Base-by-base conservation (phyloP, 495 filamentous ascomycete species). In the Lasiosphaeris hirsuta region DNA sequence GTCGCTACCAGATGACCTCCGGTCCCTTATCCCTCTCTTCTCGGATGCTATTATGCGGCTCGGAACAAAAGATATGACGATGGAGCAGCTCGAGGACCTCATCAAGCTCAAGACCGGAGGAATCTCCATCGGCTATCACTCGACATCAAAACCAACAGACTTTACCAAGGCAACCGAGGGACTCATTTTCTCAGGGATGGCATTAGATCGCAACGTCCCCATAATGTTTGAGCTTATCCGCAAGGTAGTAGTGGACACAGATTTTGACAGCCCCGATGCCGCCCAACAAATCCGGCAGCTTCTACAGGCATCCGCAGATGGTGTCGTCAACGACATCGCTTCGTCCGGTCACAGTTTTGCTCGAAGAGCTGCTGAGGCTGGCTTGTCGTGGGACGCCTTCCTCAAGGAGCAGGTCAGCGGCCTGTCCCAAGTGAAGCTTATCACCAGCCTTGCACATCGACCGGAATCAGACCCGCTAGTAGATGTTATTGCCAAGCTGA, bases 31-130 rank as follows among this genome's bases (percentile, higher is more conserved):
- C 62, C 95, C 94, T 1, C 73, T 98, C 10, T 98, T 97, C 68
- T 90, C 89, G 36, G 91, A 96, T 68, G 86, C 89, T 9, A 86
- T 98, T 39, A 90, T 96, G 87, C 85, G 94, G 30, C 77, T 98
- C 11, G 94, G 94, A 19, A 97, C 94, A 9, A 86, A 86, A 52
- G 82, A 86, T 55, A 87, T 85, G 76, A 84, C 88, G 0, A 96
- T 96, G 90, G 95, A 96, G 69, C 83, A 97, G 67, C 81, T 96
- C 41, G 94, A 98, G 69, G 94, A 97, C 68, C 73, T 90, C 40
- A 97, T 97, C 65, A 97, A 96, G 64, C 77, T 97, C 10, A 96
- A 96, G 72, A 98, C 93, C 5, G 94, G 94, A n/a, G 94, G 94
- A 10, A 80, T 98, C 10, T 86, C 83, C 9, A 85, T 90, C 19